Evolutionary conservation across 2,329 filamentous ascomycete species (phyloP), one percentile per base, ranked within the genome.

Genomic region (Rhynchosporium secalis): DNA sequence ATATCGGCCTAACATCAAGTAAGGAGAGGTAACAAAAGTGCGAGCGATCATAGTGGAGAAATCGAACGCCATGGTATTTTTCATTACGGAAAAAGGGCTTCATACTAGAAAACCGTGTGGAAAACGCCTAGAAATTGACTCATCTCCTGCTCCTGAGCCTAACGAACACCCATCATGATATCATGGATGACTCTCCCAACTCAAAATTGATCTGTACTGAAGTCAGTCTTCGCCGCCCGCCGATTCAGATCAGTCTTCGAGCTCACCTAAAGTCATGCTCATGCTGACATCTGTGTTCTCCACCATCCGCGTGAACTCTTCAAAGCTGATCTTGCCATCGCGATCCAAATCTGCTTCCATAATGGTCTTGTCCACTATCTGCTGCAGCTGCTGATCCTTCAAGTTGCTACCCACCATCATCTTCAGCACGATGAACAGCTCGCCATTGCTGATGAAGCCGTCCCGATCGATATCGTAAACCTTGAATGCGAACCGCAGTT

Each of bases 341-440:
- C 88, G 87, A 78, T 99, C 95, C 71, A 93, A 83, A 78, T 99
- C 95, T 55, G 95, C 95, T 81, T 99, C 95, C 95, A 98, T 98
- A 76, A 99, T 98, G 64, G 95, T 99, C 86, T 99, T 99, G 81
- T 99, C 95, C 71, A 99, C 95, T 76, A 99, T 99, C 86, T 94
- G 95, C 81, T 99, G 95, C 76, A 99, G 80, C 80, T 99, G 95
- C 79, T 97, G 92, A 77, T 99, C 95, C 83, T 99, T 99, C 74
- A 99, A 81, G 78, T 99, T 99, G 81, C 91, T 97, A 64, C 95
- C 95, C 57, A 99, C 95, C 95, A 99, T 99, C 95, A 99, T 99
- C 89, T 99, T 99, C 73, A 99, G 84, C 74, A 99, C 95, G 73
- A 99, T 98, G 78, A 98, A 99, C 57, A 99, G 85, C 81, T 99